Evolutionary conservation across 495 filamentous ascomycete species (phyloP).

Genomic region (Trichoderma virens): DNA sequence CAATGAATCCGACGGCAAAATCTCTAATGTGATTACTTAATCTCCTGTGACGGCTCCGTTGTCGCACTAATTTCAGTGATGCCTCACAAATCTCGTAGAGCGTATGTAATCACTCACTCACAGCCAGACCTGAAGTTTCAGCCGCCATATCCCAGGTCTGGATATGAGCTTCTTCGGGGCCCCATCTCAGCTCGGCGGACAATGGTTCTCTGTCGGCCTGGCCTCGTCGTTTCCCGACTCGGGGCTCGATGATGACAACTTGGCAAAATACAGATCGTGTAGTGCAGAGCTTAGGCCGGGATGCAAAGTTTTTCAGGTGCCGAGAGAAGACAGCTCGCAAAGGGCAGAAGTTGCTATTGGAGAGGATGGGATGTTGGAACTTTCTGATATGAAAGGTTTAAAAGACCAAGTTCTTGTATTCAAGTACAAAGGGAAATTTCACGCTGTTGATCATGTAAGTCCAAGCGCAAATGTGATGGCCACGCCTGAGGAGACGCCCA

Average conservation of each 20-base stretch:
- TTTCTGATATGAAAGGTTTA: constrained; percentile 26
- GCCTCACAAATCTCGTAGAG: too few species aligned
- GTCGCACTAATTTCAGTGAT: too few species aligned
- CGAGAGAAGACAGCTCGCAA: constrained; percentile 31
- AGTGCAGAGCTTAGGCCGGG: constrained; percentile 25
- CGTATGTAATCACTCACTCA: too few species aligned
- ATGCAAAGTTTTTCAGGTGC: constrained; percentile 51
- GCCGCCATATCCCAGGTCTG: background rate
- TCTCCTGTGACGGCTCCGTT: too few species aligned
- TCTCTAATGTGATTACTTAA: too few species aligned
- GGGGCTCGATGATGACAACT: constrained; percentile 27
- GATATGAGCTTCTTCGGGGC: background rate
- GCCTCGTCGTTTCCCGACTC: constrained; percentile 45
- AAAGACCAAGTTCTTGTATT: constrained; percentile 54
- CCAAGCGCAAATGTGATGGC: background rate
- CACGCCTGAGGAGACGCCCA: background rate
- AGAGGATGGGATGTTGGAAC: constrained; percentile 18
- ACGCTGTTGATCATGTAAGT: constrained; percentile 55
- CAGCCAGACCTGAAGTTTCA: background rate
- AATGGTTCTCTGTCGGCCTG: constrained; percentile 41
- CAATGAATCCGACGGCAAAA: too few species aligned
- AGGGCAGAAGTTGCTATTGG: constrained; percentile 27
- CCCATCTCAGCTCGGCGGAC: constrained; percentile 1
- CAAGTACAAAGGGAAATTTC: constrained; percentile 47
- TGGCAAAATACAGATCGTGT: constrained; percentile 24